phyloP scores from a whole-genome alignment of 306 rosid species.

The Senna tora region DNA sequence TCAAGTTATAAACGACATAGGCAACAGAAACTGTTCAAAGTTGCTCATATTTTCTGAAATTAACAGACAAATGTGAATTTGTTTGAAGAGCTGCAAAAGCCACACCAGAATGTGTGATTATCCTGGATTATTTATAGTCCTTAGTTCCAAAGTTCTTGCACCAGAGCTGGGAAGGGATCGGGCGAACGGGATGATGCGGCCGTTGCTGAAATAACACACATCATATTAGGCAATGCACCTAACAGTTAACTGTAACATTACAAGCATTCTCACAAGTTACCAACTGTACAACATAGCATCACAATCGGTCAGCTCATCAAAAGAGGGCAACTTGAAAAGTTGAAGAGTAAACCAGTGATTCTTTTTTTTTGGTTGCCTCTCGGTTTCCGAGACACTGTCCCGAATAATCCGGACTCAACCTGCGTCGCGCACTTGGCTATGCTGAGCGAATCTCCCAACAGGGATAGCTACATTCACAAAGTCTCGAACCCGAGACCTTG shows the following conservation, averaged over 20 bases:
- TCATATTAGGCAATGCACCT: conserved; percentile 33
- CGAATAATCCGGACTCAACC: no score
- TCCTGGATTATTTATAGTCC: conserved; percentile 58
- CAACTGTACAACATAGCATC: not conserved
- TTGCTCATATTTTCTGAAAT: conserved; percentile 45
- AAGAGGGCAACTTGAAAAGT: conserved; percentile 19
- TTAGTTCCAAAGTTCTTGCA: conserved; percentile 94
- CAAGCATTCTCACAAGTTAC: not conserved
- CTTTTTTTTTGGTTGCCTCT: no score
- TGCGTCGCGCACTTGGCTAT: no score
- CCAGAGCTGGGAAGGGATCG: conserved; percentile 97
- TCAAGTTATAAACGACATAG: conserved; percentile 32
- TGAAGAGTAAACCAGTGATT: no score
- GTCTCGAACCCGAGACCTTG: no score
- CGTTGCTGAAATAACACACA: conserved; percentile 80
- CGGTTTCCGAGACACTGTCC: no score
- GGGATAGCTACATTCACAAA: no score
- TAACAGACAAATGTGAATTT: conserved; percentile 34
- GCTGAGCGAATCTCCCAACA: no score
- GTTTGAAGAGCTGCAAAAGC: conserved; percentile 30
- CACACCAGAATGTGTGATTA: conserved; percentile 13
- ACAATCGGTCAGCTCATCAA: not conserved
- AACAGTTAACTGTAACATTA: conserved; percentile 1
- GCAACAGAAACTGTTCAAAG: conserved; percentile 41
- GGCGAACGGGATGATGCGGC: conserved; percentile 95